phyloP scores from a whole-genome alignment of 305 asterid genomes.

The Fraxinus angustifolia region DNA sequence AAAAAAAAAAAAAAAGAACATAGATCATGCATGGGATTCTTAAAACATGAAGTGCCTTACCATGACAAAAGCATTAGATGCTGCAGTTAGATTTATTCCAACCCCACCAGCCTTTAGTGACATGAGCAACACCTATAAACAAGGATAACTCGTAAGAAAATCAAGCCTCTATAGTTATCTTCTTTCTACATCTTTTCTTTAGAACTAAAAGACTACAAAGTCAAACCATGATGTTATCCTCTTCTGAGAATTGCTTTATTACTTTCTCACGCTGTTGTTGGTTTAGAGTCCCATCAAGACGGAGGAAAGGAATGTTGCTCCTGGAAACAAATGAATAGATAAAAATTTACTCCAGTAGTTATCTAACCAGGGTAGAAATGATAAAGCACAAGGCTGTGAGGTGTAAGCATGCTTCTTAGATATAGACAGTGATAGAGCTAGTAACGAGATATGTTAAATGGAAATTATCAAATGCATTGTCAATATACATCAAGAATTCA shows the following conservation, averaged over 20 bases:
- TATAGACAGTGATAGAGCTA: slow-evolving; percentile 2
- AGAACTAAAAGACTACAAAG: background rate
- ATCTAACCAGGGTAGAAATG: slow-evolving; percentile 14
- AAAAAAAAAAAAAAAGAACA: slow-evolving; percentile 1
- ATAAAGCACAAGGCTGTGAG: background rate
- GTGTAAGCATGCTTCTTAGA: slow-evolving; percentile 12
- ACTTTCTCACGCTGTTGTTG: slow-evolving; percentile 94
- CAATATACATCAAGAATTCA: background rate
- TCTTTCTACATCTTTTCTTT: background rate
- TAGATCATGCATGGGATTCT: background rate
- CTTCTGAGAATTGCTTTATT: slow-evolving; percentile 82
- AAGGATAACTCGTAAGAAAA: slow-evolving; percentile 4
- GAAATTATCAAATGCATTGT: background rate
- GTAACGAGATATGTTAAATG: slow-evolving; percentile 5
- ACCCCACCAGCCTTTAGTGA: slow-evolving; percentile 99
- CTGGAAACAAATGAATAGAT: slow-evolving; percentile 37
- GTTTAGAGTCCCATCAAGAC: slow-evolving; percentile 91
- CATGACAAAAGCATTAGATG: slow-evolving; percentile 92
- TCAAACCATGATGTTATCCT: slow-evolving; percentile 64
- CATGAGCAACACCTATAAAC: slow-evolving; percentile 77
- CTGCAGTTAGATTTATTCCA: slow-evolving; percentile 92
- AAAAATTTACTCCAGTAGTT: slow-evolving; percentile 1
- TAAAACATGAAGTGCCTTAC: slow-evolving; percentile 33
- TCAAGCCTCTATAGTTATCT: background rate
- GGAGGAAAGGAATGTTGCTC: slow-evolving; percentile 66